Evolutionary conservation across 2,329 filamentous ascomycete genomes (phyloP).

Genomic region (Daldinia sp.): DNA sequence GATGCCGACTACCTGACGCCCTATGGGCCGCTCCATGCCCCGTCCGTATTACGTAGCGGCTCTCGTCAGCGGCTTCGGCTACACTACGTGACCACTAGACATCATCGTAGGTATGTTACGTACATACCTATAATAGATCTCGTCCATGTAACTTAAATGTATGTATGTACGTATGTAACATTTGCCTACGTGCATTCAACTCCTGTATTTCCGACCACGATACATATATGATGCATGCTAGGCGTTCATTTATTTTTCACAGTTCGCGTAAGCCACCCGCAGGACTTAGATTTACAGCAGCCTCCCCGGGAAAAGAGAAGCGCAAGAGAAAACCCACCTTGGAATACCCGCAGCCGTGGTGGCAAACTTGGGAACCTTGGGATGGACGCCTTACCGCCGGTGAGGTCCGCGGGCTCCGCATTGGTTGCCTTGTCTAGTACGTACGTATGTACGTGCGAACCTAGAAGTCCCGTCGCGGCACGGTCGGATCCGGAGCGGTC

Average conservation of each 20-base stretch:
- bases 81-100: background rate
- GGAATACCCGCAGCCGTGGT: constrained; percentile 14
- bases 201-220: background rate
- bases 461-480: background rate
- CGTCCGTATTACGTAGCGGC: constrained; percentile 22
- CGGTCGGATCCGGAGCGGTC: constrained; percentile 27
- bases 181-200: background rate
- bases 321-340: background rate
- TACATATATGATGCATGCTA: background rate
- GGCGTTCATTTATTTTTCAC: background rate
- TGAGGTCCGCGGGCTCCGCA: constrained; percentile 30
- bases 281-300: background rate
- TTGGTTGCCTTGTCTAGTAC: constrained; percentile 26
- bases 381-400: constrained; percentile 27
- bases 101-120: background rate
- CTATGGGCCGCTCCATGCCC: constrained; percentile 17
- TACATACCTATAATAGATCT: background rate
- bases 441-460: background rate
- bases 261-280: constrained; percentile 18
- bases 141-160: constrained; percentile 2
- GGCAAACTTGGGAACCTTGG: constrained; percentile 16
- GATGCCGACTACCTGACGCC: background rate
- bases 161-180: background rate
- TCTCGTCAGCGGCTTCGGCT: constrained; percentile 33
- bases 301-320: background rate